Percentiles rank a stretch among this genome's conserved stretches.
Evolutionary conservation across 1,284 basidiomycete genomes (phyloP).

Genomic region (Malassezia brasiliensis): DNA sequence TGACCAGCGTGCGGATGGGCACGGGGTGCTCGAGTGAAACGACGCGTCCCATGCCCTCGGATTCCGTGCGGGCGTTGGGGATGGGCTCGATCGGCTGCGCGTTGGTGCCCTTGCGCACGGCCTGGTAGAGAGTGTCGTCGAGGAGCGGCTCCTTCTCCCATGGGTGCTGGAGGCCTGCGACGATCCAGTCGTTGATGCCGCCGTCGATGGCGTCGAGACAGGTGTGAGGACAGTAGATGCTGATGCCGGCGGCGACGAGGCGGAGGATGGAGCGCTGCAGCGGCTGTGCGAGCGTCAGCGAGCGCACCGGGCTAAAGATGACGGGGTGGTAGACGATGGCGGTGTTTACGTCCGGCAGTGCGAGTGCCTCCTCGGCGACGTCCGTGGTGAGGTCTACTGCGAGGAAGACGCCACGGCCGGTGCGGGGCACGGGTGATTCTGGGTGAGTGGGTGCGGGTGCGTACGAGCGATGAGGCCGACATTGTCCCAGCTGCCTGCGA

Average conservation of each 20-base stretch:
- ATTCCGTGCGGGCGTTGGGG: slow-evolving; percentile 9
- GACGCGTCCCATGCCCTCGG: slow-evolving; percentile 11
- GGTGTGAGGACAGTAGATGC: slow-evolving; percentile 78
- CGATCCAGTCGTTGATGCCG: slow-evolving; percentile 61
- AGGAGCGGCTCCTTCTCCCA: slow-evolving; percentile 14
- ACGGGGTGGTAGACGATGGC: slow-evolving; percentile 67
- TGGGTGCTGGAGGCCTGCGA: slow-evolving; percentile 19
- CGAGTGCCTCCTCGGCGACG: slow-evolving; percentile 39
- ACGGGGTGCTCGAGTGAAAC: neutral
- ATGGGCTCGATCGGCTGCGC: slow-evolving; percentile 10
- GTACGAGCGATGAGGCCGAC: slow-evolving; percentile 38
- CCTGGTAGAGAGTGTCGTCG: neutral
- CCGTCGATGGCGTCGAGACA: slow-evolving; percentile 69
- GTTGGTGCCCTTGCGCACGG: neutral
- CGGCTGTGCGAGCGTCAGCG: slow-evolving; percentile 66
- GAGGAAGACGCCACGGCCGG: slow-evolving; percentile 26
- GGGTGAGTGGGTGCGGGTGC: neutral
- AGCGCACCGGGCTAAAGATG: slow-evolving; percentile 71
- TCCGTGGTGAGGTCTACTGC: slow-evolving; percentile 41
- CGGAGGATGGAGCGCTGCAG: slow-evolving; percentile 70
- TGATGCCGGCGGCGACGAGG: slow-evolving; percentile 70
- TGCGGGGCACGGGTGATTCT: slow-evolving; percentile 6
- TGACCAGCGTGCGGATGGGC: neutral
- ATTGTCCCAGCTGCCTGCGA: slow-evolving; percentile 36
- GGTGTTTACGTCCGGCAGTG: slow-evolving; percentile 45